Evolutionary conservation across 2,329 filamentous ascomycete genomes (phyloP), one percentile per base, ranked within the genome.

Genomic region (Aspergillus persii): DNA sequence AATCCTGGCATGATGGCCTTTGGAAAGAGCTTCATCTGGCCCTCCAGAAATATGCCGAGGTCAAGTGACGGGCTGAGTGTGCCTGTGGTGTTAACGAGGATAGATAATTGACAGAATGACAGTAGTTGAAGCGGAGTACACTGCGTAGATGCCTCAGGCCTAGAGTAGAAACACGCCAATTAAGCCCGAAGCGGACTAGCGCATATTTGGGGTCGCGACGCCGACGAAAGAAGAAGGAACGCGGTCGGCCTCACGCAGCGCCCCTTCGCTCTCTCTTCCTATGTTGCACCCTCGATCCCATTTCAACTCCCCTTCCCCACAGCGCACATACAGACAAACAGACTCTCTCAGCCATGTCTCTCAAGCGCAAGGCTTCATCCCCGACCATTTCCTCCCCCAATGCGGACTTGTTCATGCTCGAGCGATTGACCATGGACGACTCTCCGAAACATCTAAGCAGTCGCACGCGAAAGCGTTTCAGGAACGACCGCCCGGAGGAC

Each of bases 351-450:
- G 59, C 48, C n/a, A 86, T 86, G 84, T 76, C 77, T 26, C 74
- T 82, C 70, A 87, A 87, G 71, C 83, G 84, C 69, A 87, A 86
- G 70, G 82, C 83, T 49, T 84, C 83, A 47, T 77, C 80, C 62
- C 79, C 82, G 15, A 77, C 69, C 12, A 63, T 80, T 18, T 68
- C 78, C 39, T 77, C 79, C 48, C 72, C 76, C 39, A 75, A 74
- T 69, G 57, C 64, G 59, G 51, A 69, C 55, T 62, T 58, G 62
- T 61, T 65, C 51, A 48, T 59, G 36, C 53, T 64, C 41, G 69
- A 69, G 50, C 63, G 59, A 53, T 67, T 73, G 64, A 69, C 65
- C 30, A 66, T 71, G 61, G 67, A 71, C 46, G 73, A 75, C 54
- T 66, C 65, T 18, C 70, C 74, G 18, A 72, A 69, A 66, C 73